phyloP scores from a whole-genome alignment of 352 stramenopile genomes.

The Phytophthora sojae region DNA sequence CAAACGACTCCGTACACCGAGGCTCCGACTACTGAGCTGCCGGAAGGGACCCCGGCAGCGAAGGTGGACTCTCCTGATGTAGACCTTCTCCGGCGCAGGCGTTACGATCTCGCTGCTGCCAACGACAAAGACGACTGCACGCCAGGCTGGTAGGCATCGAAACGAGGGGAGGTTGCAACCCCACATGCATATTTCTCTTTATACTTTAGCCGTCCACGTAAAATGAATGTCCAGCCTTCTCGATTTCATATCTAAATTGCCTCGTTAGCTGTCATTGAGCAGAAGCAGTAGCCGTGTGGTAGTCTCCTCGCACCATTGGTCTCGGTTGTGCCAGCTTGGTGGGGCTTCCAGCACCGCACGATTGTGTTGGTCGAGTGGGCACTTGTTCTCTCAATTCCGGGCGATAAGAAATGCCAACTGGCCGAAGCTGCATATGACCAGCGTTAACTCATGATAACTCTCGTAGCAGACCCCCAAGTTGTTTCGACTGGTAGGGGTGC shows the following conservation, averaged over 20 bases:
- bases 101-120: too few relatives aligned
- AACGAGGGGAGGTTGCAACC: neutral
- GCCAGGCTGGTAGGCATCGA: slow-evolving; percentile 7
- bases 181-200: neutral
- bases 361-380: neutral
- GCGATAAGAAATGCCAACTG: slow-evolving; percentile 17
- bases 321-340: neutral
- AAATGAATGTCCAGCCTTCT: neutral
- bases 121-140: slow-evolving; percentile 20
- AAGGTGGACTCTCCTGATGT: too few relatives aligned
- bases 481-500: neutral
- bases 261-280: neutral
- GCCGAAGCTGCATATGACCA: neutral
- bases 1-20: neutral
- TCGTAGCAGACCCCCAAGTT: neutral
- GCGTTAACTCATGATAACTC: neutral
- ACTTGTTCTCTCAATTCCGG: neutral
- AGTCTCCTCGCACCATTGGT: neutral
- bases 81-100: too few relatives aligned
- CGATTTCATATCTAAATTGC: neutral
- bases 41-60: neutral
- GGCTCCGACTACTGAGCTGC: neutral
- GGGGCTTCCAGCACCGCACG: neutral
- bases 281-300: neutral
- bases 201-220: slow-evolving; percentile 2